phyloP scores from a whole-genome alignment of 768 basidiomycete species.

The Suillus ampliporus region DNA sequence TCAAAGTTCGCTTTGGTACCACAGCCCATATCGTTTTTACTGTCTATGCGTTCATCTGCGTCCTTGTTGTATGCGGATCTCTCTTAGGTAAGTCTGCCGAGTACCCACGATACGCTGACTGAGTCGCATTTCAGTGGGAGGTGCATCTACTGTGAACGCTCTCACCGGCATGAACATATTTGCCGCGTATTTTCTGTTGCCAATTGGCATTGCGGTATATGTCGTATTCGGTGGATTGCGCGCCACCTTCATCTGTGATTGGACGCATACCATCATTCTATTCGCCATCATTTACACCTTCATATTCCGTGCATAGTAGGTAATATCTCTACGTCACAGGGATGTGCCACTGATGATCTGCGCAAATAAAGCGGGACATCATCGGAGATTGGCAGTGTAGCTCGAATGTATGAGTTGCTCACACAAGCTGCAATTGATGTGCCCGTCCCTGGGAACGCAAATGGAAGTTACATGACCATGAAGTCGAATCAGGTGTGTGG shows the following conservation, averaged over 20 bases:
- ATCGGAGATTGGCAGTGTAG: constrained; percentile 67
- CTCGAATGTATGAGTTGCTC: constrained; percentile 23
- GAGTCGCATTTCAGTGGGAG: constrained; percentile 24
- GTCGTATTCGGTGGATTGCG: constrained; percentile 27
- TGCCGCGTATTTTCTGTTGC: constrained; percentile 39
- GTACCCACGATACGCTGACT: not conserved
- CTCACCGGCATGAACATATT: constrained; percentile 40
- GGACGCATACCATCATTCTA: constrained; percentile 35
- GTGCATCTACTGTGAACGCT: constrained; percentile 34
- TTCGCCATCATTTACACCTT: constrained; percentile 34
- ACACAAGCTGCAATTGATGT: constrained; percentile 19
- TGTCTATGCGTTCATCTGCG: constrained; percentile 40
- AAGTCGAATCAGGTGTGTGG: constrained; percentile 22
- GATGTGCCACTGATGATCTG: not conserved
- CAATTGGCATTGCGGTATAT: constrained; percentile 34
- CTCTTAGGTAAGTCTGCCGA: constrained; percentile 30
- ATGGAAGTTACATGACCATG: constrained; percentile 28
- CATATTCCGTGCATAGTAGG: constrained; percentile 24
- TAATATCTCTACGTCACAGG: not conserved
- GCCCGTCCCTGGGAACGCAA: constrained; percentile 21
- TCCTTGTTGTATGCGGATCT: constrained; percentile 45
- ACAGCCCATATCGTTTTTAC: constrained; percentile 41
- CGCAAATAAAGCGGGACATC: constrained; percentile 46
- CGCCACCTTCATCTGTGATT: constrained; percentile 31
- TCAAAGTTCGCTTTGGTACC: constrained; percentile 43